A percentile compares a stretch with the other conserved stretches of the same genome.
Evolutionary conservation across 768 basidiomycete species (phyloP).

Genomic region (Cystobasidium onofrii): DNA sequence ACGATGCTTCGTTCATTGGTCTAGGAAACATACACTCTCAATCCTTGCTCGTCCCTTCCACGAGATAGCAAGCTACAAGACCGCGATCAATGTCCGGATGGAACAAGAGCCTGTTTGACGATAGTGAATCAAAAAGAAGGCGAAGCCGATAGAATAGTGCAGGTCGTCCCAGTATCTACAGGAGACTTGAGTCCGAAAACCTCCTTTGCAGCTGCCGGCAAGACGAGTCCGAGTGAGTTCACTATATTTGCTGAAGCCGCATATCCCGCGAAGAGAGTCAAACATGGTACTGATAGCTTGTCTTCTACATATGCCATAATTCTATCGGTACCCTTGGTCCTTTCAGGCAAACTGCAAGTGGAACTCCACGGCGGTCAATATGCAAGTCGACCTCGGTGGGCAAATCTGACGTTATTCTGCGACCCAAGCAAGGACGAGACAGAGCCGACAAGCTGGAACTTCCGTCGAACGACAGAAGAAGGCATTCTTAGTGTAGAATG

Average conservation of each 20-base stretch:
- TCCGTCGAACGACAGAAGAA: not conserved
- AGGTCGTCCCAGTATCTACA: constrained; percentile 66
- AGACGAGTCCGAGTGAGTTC: constrained; percentile 11
- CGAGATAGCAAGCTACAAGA: constrained; percentile 1
- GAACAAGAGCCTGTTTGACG: constrained; percentile 65
- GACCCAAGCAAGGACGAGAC: constrained; percentile 25
- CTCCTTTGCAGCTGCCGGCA: constrained; percentile 30
- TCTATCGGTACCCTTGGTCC: constrained; percentile 58
- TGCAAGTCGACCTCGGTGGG: constrained; percentile 53
- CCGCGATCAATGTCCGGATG: constrained; percentile 36
- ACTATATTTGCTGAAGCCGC: not conserved
- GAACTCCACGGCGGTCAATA: constrained; percentile 45
- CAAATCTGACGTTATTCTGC: constrained; percentile 61
- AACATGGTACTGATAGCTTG: too few species aligned
- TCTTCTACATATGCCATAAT: too few species aligned
- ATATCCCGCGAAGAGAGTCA: constrained; percentile 40
- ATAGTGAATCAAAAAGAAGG: constrained; percentile 57
- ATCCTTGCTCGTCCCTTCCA: constrained; percentile 37
- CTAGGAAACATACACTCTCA: constrained; percentile 36
- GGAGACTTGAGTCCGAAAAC: constrained; percentile 41
- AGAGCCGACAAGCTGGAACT: constrained; percentile 26
- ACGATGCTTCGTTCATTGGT: too few species aligned
- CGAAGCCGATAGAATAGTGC: constrained; percentile 56
- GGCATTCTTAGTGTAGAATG: constrained; percentile 25
- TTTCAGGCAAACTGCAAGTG: constrained; percentile 52